Conservation (phyloP, 129 eudicot species). For the Ambrosia trifida region DNA sequence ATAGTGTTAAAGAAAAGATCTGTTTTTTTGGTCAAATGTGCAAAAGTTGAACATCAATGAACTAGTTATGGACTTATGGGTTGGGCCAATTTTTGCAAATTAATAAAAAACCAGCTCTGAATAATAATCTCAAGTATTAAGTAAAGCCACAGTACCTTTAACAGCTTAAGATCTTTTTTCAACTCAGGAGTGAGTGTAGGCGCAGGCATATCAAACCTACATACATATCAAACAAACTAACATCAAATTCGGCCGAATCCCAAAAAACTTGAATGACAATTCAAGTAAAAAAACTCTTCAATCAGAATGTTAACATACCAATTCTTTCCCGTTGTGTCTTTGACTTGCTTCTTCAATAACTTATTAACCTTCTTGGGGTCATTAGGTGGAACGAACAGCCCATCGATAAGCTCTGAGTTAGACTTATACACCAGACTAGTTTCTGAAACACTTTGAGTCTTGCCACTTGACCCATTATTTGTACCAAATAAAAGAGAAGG, state of each 20-base stretch:
- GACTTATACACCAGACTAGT: slow-evolving; percentile 48
- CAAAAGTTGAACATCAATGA: neutral
- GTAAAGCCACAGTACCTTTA: slow-evolving; percentile 55
- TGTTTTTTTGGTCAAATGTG: neutral
- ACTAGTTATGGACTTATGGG: neutral
- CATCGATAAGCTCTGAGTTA: slow-evolving; percentile 77
- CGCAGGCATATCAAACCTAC: slow-evolving; percentile 97
- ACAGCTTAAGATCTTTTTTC: slow-evolving; percentile 75
- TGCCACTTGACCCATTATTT: slow-evolving; percentile 13
- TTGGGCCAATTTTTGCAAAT: neutral
- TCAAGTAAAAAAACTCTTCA: neutral
- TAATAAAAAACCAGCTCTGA: neutral
- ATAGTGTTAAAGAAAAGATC: too few species aligned
- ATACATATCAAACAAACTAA: slow-evolving; percentile 29
- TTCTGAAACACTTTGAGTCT: slow-evolving; percentile 26
- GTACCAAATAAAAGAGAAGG: slow-evolving; percentile 30
- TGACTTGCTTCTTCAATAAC: slow-evolving; percentile 68
- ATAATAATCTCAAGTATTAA: neutral
- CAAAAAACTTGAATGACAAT: neutral
- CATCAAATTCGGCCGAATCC: slow-evolving; percentile 6
- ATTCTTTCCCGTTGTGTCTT: slow-evolving; percentile 75
- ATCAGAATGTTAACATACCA: slow-evolving; percentile 53
- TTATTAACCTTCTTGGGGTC: slow-evolving; percentile 76
- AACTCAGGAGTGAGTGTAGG: slow-evolving; percentile 84
- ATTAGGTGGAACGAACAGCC: slow-evolving; percentile 87